Percentiles rank a stretch among this genome's conserved stretches.
phyloP scores from a whole-genome alignment of 371 early-diverging fungal species.

The Apophysomyces trapeziformis region DNA sequence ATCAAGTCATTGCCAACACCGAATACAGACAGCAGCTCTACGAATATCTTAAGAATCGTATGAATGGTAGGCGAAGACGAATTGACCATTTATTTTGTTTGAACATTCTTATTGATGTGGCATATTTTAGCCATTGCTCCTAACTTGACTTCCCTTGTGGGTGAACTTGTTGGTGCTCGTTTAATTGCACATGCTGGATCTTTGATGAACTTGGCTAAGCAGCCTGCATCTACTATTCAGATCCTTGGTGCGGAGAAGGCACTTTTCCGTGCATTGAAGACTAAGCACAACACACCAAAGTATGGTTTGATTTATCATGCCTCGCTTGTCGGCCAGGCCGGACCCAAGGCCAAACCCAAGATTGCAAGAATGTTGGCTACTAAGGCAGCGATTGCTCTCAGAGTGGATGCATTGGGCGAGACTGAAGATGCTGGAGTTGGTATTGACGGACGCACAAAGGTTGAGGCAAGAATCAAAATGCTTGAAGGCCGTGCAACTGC shows the following conservation, averaged over 20 bases:
- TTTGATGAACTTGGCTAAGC: constrained; percentile 88
- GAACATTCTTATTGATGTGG: neutral
- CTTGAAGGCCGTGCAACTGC: constrained; percentile 73
- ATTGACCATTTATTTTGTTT: no score
- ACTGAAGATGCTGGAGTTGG: constrained; percentile 83
- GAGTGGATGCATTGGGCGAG: constrained; percentile 96
- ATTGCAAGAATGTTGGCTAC: constrained; percentile 92
- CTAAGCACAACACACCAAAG: constrained; percentile 96
- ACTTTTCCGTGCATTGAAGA: constrained; percentile 94
- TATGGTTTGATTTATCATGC: constrained; percentile 96
- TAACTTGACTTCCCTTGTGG: constrained; percentile 90
- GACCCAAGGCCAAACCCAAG: constrained; percentile 90
- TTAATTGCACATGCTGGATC: constrained; percentile 94
- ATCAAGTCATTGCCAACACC: constrained; percentile 85
- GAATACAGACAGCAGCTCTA: constrained; percentile 88
- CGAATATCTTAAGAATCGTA: constrained; percentile 89
- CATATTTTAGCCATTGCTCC: constrained; percentile 78
- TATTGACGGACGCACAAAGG: constrained; percentile 79
- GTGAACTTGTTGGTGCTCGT: constrained; percentile 92
- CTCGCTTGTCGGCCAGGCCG: constrained; percentile 86
- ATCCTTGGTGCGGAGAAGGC: constrained; percentile 99
- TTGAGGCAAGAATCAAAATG: constrained; percentile 87
- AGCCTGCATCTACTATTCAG: constrained; percentile 96
- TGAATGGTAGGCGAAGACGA: constrained; percentile 51
- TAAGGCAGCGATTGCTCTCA: constrained; percentile 91